Evolutionary conservation across 805 yeast species (phyloP).

Genomic region (Lipomyces mesembrius): DNA sequence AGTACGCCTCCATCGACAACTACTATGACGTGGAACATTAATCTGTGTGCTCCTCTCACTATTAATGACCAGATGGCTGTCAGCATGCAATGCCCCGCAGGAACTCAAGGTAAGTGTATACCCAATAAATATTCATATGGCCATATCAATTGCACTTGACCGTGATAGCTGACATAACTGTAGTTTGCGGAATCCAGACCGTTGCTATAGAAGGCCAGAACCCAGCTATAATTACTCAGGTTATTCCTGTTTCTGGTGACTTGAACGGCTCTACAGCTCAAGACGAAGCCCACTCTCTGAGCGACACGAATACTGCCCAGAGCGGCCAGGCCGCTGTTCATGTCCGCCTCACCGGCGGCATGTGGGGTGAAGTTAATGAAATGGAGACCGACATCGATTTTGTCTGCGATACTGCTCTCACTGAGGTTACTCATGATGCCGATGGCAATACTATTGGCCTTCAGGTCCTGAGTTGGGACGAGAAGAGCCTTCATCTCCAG

Average conservation of each 20-base stretch:
- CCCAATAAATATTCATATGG: neutral
- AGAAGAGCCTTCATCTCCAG: constrained; percentile 43
- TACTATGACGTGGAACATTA: constrained; percentile 67
- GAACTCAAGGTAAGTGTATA: constrained; percentile 54
- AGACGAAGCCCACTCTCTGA: constrained; percentile 13
- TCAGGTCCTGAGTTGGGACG: constrained; percentile 42
- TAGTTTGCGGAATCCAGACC: constrained; percentile 71
- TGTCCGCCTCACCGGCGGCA: constrained; percentile 55
- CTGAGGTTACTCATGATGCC: constrained; percentile 31
- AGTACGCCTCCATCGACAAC: constrained; percentile 83
- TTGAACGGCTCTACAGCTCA: constrained; percentile 38
- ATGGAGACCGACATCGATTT: constrained; percentile 45
- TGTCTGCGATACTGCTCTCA: constrained; percentile 43
- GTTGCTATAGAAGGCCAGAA: constrained; percentile 56
- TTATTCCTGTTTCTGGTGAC: constrained; percentile 55
- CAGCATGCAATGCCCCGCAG: constrained; percentile 62
- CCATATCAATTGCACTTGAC: neutral
- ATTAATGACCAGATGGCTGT: constrained; percentile 44
- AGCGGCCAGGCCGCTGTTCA: constrained; percentile 27
- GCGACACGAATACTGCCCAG: constrained; percentile 7
- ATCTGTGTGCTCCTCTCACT: constrained; percentile 64
- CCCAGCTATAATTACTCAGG: constrained; percentile 60
- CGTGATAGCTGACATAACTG: neutral
- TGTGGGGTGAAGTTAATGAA: constrained; percentile 69
- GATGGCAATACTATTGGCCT: constrained; percentile 37